Evolutionary conservation across 192 early-diverging fungal genomes (phyloP).

Genomic region (Umbelopsis vinacea): DNA sequence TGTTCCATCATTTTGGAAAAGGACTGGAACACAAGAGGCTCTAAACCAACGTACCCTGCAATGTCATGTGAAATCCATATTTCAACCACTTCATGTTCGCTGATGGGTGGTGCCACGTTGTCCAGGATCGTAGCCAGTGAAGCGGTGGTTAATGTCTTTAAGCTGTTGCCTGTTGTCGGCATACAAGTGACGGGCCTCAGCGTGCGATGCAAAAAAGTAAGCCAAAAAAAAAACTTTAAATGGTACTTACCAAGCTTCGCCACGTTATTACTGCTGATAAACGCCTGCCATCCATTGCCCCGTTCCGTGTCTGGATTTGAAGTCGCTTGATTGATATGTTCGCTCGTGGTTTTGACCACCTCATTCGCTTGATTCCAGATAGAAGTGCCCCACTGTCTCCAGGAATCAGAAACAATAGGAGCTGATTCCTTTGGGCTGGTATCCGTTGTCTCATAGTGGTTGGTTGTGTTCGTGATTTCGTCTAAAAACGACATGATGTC

Average conservation of each 20-base stretch:
- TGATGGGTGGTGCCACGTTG: constrained; percentile 63
- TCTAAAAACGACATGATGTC: constrained; percentile 45
- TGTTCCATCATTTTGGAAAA: constrained; percentile 67
- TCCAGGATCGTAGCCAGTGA: constrained; percentile 58
- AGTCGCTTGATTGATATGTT: constrained; percentile 54
- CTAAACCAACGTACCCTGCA: constrained; percentile 60
- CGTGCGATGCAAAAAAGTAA: too few relatives aligned
- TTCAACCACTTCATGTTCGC: constrained; percentile 64
- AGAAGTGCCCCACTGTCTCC: constrained; percentile 50
- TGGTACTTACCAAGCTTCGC: constrained; percentile 58
- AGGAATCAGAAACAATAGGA: constrained; percentile 4
- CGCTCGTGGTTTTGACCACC: constrained; percentile 61
- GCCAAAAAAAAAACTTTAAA: too few relatives aligned
- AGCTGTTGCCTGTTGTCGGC: constrained; percentile 49
- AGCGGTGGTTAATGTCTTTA: constrained; percentile 48
- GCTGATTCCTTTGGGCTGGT: neutral
- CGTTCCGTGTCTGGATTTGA: constrained; percentile 48
- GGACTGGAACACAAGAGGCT: constrained; percentile 56
- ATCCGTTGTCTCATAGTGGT: neutral
- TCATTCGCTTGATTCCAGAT: constrained; percentile 57
- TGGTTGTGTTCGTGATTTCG: constrained; percentile 34
- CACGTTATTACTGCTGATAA: constrained; percentile 61
- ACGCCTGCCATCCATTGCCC: constrained; percentile 45
- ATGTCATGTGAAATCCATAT: constrained; percentile 64
- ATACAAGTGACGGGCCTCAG: neutral